These are phyloP conservation scores for Aegilops bicornis DNA, from an alignment of 176 grass and related monocot species.

Conservation along the genomic window DNA sequence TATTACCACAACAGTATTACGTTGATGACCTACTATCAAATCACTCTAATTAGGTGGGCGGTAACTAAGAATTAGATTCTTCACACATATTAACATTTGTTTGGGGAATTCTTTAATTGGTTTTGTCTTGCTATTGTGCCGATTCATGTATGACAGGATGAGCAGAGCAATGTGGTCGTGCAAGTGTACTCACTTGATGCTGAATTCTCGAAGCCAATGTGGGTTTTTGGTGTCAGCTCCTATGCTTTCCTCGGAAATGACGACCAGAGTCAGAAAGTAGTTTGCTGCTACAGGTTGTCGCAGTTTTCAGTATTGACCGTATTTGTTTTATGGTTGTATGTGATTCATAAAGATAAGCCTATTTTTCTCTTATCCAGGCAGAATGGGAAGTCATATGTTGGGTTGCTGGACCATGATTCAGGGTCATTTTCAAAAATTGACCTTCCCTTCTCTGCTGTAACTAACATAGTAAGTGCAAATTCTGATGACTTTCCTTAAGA, in stretches of 20 bases:
- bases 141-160: slow-evolving; percentile 49
- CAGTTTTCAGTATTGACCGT: neutral
- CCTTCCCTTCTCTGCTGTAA: slow-evolving; percentile 72
- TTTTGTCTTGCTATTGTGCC: slow-evolving; percentile 19
- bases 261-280: slow-evolving; percentile 32
- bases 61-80: slow-evolving; percentile 4
- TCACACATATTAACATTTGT: neutral
- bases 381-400: slow-evolving; percentile 75
- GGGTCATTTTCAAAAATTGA: slow-evolving; percentile 60
- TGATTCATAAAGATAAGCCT: slow-evolving; percentile 23
- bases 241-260: slow-evolving; percentile 76
- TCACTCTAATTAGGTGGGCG: neutral
- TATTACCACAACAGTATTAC: neutral
- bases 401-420: slow-evolving; percentile 52
- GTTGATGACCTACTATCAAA: slow-evolving; percentile 2
- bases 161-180: slow-evolving; percentile 53
- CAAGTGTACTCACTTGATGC: slow-evolving; percentile 70
- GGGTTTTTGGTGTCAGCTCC: slow-evolving; percentile 87
- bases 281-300: slow-evolving; percentile 84
- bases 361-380: slow-evolving; percentile 55
- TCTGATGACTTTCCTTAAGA: neutral
- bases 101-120: neutral
- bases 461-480: slow-evolving; percentile 66
- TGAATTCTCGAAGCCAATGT: slow-evolving; percentile 88
- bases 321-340: slow-evolving; percentile 1